Evolutionary conservation across 23 red algal genomes (phyloP).

Genomic region (Gracilaria caudata): DNA sequence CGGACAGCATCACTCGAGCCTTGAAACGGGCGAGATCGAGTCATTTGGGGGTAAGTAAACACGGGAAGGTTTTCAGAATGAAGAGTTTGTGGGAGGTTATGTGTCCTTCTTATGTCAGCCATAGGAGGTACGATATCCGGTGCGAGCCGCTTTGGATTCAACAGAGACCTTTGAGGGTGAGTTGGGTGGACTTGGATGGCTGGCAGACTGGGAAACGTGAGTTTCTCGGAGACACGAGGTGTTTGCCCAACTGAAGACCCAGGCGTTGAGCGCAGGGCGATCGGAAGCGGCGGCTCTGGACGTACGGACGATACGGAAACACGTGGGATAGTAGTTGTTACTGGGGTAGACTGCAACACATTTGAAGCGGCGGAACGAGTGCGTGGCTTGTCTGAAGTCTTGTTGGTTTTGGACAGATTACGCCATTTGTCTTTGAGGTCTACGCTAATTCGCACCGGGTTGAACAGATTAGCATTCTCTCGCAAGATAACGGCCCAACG

Average conservation of each 20-base stretch:
- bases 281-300: background rate
- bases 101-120: background rate
- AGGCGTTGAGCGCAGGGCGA: background rate
- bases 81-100: background rate
- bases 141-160: background rate
- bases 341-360: background rate
- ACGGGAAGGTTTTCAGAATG: background rate
- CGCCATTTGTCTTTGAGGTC: slow-evolving; percentile 69
- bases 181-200: background rate
- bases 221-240: background rate
- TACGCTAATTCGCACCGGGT: slow-evolving; percentile 43
- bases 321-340: background rate
- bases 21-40: slow-evolving; percentile 7
- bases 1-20: background rate
- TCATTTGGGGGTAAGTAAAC: background rate
- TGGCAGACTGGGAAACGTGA: background rate
- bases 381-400: background rate
- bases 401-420: slow-evolving; percentile 40
- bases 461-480: slow-evolving; percentile 38
- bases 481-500: slow-evolving; percentile 62
- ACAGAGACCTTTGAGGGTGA: background rate
- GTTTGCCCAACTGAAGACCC: background rate
- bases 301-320: background rate
- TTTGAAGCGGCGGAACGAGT: background rate
- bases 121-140: background rate